phyloP scores from a whole-genome alignment of 176 grass and related monocot species.

The Lolium perenne region DNA sequence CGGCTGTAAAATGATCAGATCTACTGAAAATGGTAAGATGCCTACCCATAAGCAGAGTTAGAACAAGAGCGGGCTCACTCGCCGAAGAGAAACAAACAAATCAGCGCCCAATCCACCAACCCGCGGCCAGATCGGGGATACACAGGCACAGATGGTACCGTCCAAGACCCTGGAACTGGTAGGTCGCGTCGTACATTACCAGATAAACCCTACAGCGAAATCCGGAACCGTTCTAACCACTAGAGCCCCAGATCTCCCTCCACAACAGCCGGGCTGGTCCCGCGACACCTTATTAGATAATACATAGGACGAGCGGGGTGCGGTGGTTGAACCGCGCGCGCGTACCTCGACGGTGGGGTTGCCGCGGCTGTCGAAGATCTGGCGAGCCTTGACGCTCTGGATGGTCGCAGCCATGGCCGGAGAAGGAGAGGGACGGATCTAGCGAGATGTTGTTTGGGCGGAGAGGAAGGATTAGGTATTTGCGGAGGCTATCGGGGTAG shows the following conservation, averaged over 20 bases:
- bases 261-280: not conserved
- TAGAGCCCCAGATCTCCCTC: not conserved
- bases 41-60: not conserved
- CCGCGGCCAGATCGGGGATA: not conserved
- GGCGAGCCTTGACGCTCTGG: slow-evolving; percentile 6
- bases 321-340: not conserved
- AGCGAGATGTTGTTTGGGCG: no score
- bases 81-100: not conserved
- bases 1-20: not conserved
- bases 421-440: not conserved
- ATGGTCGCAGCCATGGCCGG: slow-evolving; percentile 10
- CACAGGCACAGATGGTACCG: not conserved
- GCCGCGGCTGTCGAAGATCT: slow-evolving; percentile 14
- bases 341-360: slow-evolving; percentile 20
- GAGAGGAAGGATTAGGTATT: not conserved
- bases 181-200: not conserved
- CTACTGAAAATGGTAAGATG: not conserved
- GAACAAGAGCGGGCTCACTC: not conserved
- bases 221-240: not conserved
- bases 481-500: slow-evolving; percentile 9
- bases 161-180: not conserved
- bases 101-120: not conserved
- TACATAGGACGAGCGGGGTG: not conserved
- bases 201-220: not conserved
- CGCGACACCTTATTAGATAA: not conserved